Percentiles rank a stretch among this genome's conserved stretches.
phyloP scores from a whole-genome alignment of 495 filamentous ascomycete species.

The Aspergillus wentii region DNA sequence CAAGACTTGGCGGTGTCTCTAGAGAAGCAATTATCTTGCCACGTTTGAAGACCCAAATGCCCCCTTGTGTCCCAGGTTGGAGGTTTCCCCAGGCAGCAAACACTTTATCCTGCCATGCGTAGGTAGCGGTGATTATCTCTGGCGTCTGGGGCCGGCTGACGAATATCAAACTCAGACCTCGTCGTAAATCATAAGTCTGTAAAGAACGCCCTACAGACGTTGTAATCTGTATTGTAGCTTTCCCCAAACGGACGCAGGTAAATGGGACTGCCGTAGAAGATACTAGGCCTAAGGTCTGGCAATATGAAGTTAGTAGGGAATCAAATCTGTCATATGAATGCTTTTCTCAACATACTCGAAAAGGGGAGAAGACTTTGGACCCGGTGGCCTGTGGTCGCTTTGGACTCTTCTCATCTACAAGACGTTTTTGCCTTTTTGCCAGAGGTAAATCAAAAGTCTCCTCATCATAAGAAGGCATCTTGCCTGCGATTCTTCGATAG shows the following conservation, averaged over 20 bases:
- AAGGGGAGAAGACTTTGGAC: constrained; percentile 86
- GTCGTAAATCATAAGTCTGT: constrained; percentile 90
- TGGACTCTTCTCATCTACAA: constrained; percentile 18
- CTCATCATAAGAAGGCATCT: constrained; percentile 37
- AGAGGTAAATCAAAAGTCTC: constrained; percentile 50
- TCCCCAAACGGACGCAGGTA: constrained; percentile 79
- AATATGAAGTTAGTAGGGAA: constrained; percentile 4
- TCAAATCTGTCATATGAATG: background rate
- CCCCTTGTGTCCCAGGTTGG: constrained; percentile 43
- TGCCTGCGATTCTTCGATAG: too few relatives aligned
- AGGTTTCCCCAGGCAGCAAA: constrained; percentile 79
- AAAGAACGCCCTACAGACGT: constrained; percentile 85
- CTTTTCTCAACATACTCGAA: constrained; percentile 57
- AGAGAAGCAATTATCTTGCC: constrained; percentile 82
- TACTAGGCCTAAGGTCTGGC: constrained; percentile 83
- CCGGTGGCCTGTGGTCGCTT: constrained; percentile 27
- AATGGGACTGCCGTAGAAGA: constrained; percentile 89
- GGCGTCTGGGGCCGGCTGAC: constrained; percentile 87
- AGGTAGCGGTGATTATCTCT: constrained; percentile 75
- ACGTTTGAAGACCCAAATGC: constrained; percentile 90
- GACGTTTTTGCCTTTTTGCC: constrained; percentile 64
- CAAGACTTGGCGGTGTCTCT: constrained; percentile 51
- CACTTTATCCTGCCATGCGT: constrained; percentile 81
- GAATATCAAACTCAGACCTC: constrained; percentile 86
- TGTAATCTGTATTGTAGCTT: constrained; percentile 93